Evolutionary conservation across 148 eudicot genomes (phyloP), one percentile per base, ranked within the genome.

Genomic region (Polygonum maritimum): DNA sequence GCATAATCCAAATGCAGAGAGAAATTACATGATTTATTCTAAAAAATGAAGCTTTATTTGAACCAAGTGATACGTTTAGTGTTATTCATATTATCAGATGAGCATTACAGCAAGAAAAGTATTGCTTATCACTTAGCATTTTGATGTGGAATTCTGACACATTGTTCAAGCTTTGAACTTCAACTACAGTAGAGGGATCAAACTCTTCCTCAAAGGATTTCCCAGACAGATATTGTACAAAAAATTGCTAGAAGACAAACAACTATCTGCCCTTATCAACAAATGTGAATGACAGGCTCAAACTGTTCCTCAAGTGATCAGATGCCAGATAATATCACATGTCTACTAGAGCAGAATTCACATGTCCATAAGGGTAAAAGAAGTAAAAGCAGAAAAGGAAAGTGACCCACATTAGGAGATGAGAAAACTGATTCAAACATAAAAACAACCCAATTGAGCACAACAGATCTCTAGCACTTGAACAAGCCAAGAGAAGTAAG

Each of bases 381-480:
- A 35, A 70, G 76, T 48, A 74, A 12, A 51, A 57, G 78, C 80
- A 72, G 38, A 79, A 82, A 82, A 71, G 76, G 78, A 63, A 80
- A 79, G 75, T n/a, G 82, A 77, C 74, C 78, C 80, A 57, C 63
- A 19, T 57, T 57, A 57, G 33, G 21, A 57, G 63, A 57, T 57
- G 63, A 21, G 21, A 57, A 57, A 57, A 7, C 22, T 21, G 33
- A 33, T 21, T 19, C 33, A 57, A 57, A 22, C 21, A 10, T 57
- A 57, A 22, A 21, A 57, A 2, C 21, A 57, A 10, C 63, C 69
- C 11, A 49, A 62, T 31, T 31, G 33, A 62, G 38, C 38, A 62
- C 69, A 22, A 81, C 82, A 87, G 92, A 91, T 91, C 92, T 88
- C 82, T 26, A 87, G 80, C 49, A 74, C 73, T 71, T 75, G 49